Conservation (phyloP, 768 basidiomycete species). For the Panaeolus cyanescens region DNA sequence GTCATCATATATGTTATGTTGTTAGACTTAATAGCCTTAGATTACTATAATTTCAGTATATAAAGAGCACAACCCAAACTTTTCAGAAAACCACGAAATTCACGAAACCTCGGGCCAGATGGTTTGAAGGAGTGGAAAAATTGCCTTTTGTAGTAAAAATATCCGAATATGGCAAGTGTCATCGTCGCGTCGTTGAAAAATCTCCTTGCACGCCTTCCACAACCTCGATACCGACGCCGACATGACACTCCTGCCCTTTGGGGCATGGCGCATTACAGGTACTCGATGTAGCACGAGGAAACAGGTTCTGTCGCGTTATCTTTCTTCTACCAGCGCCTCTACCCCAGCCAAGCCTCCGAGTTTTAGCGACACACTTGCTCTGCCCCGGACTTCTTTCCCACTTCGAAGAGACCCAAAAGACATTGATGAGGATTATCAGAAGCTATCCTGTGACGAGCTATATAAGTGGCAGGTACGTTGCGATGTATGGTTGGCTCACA, state of each 20-base stretch:
- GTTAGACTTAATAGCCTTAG: too few species aligned
- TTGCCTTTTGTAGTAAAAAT: not conserved
- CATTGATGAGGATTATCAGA: slow-evolving; percentile 57
- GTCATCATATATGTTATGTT: too few species aligned
- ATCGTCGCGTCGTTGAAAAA: not conserved
- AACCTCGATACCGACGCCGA: not conserved
- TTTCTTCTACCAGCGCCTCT: slow-evolving; percentile 5
- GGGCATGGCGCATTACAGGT: not conserved
- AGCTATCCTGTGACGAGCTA: slow-evolving; percentile 68
- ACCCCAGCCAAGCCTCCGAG: slow-evolving; percentile 4
- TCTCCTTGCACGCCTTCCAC: not conserved
- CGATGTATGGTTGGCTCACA: slow-evolving; percentile 1
- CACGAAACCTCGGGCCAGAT: too few species aligned
- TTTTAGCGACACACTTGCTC: slow-evolving; percentile 64
- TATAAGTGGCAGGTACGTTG: slow-evolving; percentile 76
- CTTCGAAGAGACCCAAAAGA: slow-evolving; percentile 68
- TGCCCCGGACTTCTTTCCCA: slow-evolving; percentile 84
- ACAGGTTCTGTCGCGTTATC: slow-evolving; percentile 11
- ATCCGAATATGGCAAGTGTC: not conserved
- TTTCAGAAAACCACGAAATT: too few species aligned
- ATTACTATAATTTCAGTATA: not conserved
- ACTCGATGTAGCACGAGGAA: slow-evolving; percentile 10
- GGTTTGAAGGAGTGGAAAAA: not conserved
- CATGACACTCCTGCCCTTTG: not conserved
- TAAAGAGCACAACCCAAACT: not conserved